phyloP scores from a whole-genome alignment of 2,329 filamentous ascomycete species.

The Penicillium sp. region DNA sequence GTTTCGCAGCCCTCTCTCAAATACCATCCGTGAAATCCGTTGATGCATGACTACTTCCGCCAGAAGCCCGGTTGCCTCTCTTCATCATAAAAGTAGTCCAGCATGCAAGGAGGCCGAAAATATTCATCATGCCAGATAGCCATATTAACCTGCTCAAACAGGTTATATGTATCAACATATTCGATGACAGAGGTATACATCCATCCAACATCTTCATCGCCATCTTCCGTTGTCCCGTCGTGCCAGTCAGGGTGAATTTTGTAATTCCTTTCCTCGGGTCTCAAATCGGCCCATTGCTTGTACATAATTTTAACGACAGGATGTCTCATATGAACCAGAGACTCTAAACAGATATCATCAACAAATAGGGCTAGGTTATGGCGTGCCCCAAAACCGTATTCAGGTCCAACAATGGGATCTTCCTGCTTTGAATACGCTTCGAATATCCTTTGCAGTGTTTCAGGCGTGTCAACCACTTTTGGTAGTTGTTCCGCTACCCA shows the following conservation, averaged over 20 bases:
- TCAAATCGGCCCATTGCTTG: conserved; percentile 10
- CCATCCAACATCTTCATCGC: conserved; percentile 21
- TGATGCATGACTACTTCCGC: neutral
- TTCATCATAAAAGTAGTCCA: neutral
- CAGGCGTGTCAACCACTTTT: neutral
- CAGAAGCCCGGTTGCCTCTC: neutral
- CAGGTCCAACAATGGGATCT: neutral
- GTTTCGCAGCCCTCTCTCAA: no score
- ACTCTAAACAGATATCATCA: conserved; percentile 22
- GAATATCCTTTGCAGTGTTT: neutral
- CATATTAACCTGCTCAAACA: no score
- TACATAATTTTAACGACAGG: conserved; percentile 17
- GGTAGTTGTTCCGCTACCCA: conserved; percentile 4
- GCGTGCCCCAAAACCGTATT: conserved; percentile 9
- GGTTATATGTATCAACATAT: neutral
- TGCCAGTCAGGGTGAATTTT: conserved; percentile 17
- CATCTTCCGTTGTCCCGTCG: conserved; percentile 15
- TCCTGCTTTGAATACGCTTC: neutral
- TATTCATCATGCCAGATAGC: no score
- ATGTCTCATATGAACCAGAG: conserved; percentile 10
- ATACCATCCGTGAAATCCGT: no score
- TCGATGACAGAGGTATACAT: conserved; percentile 12
- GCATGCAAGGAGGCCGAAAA: no score
- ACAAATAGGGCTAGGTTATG: conserved; percentile 19
- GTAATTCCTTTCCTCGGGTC: conserved; percentile 12